Base-by-base conservation (phyloP, 2,329 filamentous ascomycete genomes). In the Ophiobolus disseminans region DNA sequence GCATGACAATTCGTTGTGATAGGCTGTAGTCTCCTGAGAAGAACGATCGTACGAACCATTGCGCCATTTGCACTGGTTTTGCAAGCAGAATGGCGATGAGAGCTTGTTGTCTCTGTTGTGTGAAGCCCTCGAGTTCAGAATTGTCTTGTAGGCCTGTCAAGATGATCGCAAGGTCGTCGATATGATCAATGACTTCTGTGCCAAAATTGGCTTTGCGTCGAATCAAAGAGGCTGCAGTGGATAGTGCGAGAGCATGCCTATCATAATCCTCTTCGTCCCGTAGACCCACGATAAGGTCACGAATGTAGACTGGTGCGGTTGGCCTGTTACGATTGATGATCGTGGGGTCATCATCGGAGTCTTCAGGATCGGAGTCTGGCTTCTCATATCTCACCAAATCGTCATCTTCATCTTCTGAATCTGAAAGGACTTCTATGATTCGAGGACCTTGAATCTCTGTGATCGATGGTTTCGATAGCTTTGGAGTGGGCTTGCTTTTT, bases 1-100 rank as follows among this genome's bases (percentile, higher is more conserved):
- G 85, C 28, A 97, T 81, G 0, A 89, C 85, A 6, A 88, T 89
- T 30, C 94, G 83, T 69, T 97, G 93, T 0, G 87, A 84, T 28
- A 97, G 78, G 0, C 92, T 96, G 72, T 94, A 92, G 68, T 99
- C 94, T 13, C 92, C 92, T 32, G 91, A 87, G 68, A 97, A 97
- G 68, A 94, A 95, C 0, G 89, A 88, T 47, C 86, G 85, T 3
- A 88, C 86, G 49, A 95, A 90, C 88, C 90, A 95, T 11, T 85
- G 89, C 0, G 86, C 92, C 83, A 97, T 90, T 42, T 83, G 80
- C 39, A 83, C 77, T 0, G 94, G 90, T 56, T 89, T 84, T 0
- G 90, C 86, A 2, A 94, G 80, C 0, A 96, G 78, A 6, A 96
- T 75, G 0, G 92, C 89, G 35, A 97, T 86, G 78, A 99, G 87